Evolutionary conservation across 2,329 filamentous ascomycete species (phyloP), one percentile per base, ranked within the genome.

Genomic region (Trichoderma polysporum): DNA sequence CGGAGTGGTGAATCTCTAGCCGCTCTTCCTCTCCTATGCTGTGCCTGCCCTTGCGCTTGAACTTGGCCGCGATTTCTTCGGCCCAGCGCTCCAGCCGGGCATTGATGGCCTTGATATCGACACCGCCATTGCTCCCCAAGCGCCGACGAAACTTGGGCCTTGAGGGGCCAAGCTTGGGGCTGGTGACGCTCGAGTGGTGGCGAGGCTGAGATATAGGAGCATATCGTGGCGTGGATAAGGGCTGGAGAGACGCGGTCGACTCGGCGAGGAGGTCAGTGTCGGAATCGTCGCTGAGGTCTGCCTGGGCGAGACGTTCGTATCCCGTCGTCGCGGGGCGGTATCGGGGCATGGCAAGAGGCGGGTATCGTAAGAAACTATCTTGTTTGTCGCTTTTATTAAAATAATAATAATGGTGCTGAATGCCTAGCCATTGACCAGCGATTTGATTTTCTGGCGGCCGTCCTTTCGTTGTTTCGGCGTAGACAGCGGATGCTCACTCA

Each of bases 31-130:
- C 92, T 52, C 89, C 83, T 10, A 77, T 80, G 74, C 88, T 90
- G 58, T 90, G 91, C 76, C 89, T 92, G 63, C 90, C 88, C 73
- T 89, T 90, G 72, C 94, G 92, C 82, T 97, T 98, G 85, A 99
- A 98, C 74, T 96, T 95, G 72, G 93, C 91, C 33, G 95, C 94
- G 74, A 99, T 98, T 80, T 99, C 95, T 73, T 98, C 95, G 17
- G 95, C 95, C 95, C 95, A 99, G 76, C 92, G 86, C 80, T 99
- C 95, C 29, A 99, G 83, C 27, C 95, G 87, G 68, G 94, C 94
- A 79, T 99, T 99, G 80, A 99, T 98, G 68, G 95, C 95, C 78
- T 98, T 98, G 76, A 99, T 91, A 75, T 99, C 95, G 19, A 99
- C 94, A 3, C 94, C 94, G 22, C 93, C 93, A 73, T 94, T 95